These are phyloP conservation scores for Aspergillus piperis DNA, from an alignment of 2,329 filamentous ascomycete genomes.

Conservation along the genomic window DNA sequence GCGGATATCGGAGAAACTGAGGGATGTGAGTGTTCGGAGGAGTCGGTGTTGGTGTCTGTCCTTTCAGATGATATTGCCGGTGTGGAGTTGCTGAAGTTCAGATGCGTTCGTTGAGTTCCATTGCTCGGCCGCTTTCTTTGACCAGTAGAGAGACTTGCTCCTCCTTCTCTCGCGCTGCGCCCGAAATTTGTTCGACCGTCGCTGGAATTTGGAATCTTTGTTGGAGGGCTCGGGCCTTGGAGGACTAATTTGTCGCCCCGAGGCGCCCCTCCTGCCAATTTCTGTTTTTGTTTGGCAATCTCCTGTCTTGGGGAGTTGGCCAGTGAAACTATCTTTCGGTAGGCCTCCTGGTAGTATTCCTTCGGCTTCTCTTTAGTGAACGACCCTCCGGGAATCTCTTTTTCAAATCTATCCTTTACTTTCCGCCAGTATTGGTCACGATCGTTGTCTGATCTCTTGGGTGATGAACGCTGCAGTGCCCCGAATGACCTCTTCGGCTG, in stretches of 20 bases:
- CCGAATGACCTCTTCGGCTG: conserved; percentile 13
- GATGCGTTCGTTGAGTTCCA: conserved; percentile 39
- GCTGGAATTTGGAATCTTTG: conserved; percentile 41
- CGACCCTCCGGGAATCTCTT: conserved; percentile 23
- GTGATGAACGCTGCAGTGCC: conserved; percentile 10
- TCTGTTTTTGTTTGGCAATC: conserved; percentile 23
- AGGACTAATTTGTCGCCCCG: conserved; percentile 8
- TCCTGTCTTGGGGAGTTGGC: conserved; percentile 25
- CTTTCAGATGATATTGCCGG: conserved; percentile 21
- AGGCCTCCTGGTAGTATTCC: conserved; percentile 21
- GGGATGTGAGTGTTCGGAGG: conserved; percentile 29
- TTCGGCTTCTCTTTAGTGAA: conserved; percentile 26
- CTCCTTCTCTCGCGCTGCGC: conserved; percentile 20
- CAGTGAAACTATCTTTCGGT: conserved; percentile 25
- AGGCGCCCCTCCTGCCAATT: conserved; percentile 10
- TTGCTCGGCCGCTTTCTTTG: conserved; percentile 36
- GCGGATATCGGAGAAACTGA: conserved; percentile 35
- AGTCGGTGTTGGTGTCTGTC: conserved; percentile 25
- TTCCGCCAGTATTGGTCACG: conserved; percentile 34
- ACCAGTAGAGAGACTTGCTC: conserved; percentile 9
- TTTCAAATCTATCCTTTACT: conserved; percentile 29
- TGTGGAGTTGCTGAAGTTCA: conserved; percentile 29
- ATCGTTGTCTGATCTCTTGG: conserved; percentile 21
- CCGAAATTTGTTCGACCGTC: conserved; percentile 25
- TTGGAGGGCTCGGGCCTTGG: conserved; percentile 38